Evolutionary conservation across 768 basidiomycete species (phyloP).

Genomic region (Mycena amicta): DNA sequence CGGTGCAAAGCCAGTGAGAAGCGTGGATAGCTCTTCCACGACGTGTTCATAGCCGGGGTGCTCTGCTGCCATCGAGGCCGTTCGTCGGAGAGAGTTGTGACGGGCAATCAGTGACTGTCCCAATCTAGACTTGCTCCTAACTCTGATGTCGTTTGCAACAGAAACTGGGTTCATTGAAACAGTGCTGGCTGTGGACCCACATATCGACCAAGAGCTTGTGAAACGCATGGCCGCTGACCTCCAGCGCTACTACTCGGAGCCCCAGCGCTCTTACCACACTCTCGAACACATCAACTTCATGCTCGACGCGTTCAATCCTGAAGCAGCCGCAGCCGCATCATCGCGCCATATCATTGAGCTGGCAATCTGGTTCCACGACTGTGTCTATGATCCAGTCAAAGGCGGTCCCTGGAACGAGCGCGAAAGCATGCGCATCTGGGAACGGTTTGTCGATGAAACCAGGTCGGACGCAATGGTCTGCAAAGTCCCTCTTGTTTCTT

Average conservation of each 20-base stretch:
- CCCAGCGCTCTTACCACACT: slow-evolving; percentile 23
- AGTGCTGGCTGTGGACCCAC: slow-evolving; percentile 4
- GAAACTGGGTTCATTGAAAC: slow-evolving; percentile 3
- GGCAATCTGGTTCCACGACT: slow-evolving; percentile 25
- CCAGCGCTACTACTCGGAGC: slow-evolving; percentile 18
- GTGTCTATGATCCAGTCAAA: slow-evolving; percentile 22
- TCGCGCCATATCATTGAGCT: slow-evolving; percentile 11
- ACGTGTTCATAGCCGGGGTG: slow-evolving; percentile 22
- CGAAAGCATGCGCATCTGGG: slow-evolving; percentile 21
- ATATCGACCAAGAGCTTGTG: slow-evolving; percentile 1
- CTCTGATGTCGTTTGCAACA: slow-evolving; percentile 4
- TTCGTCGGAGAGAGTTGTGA: background rate
- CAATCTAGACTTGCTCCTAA: background rate
- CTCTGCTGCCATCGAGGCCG: slow-evolving; percentile 5
- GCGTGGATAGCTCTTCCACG: slow-evolving; percentile 34
- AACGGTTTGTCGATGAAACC: slow-evolving; percentile 13
- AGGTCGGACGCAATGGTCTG: slow-evolving; percentile 10
- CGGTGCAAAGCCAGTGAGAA: slow-evolving; percentile 48
- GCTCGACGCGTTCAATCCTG: slow-evolving; percentile 12
- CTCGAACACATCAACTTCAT: slow-evolving; percentile 21
- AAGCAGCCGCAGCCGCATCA: background rate
- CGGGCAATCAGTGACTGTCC: background rate
- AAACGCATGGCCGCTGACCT: slow-evolving; percentile 5
- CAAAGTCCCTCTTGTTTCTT: background rate
- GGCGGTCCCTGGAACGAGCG: slow-evolving; percentile 23